phyloP scores from a whole-genome alignment of 2,329 filamentous ascomycete species.

The Talaromyces sp. region DNA sequence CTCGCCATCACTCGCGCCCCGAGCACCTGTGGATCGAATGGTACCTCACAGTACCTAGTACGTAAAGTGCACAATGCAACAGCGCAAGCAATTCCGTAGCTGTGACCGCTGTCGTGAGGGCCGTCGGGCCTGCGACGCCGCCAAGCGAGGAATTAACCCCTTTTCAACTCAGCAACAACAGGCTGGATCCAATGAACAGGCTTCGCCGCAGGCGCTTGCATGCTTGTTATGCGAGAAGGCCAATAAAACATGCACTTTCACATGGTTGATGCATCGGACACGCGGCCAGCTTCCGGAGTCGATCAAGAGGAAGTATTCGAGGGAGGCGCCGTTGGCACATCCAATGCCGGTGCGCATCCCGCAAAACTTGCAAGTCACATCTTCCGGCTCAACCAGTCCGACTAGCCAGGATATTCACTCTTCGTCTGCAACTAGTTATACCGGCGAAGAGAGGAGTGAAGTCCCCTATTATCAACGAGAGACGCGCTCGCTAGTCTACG shows the following conservation, averaged over 20 bases:
- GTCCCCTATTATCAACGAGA: not conserved
- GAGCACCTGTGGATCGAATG: no score
- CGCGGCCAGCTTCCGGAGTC: not conserved
- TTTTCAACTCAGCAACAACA: not conserved
- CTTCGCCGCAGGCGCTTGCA: not conserved
- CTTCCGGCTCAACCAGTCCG: not conserved
- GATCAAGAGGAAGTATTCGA: not conserved
- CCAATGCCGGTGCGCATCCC: not conserved
- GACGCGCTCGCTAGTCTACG: not conserved
- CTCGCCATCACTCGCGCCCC: not conserved
- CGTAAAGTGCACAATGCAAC: not conserved
- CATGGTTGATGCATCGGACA: not conserved
- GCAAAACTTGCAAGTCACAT: not conserved
- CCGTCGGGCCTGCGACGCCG: not conserved
- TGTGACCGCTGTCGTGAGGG: not conserved
- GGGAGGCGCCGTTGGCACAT: not conserved
- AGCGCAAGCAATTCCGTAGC: not conserved
- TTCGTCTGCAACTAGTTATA: no score
- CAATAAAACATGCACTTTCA: not conserved
- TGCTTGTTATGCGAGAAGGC: not conserved
- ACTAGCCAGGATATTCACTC: not conserved
- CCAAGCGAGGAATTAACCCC: not conserved
- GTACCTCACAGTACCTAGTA: no score
- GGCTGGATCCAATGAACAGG: not conserved
- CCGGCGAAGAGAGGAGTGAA: no score